A percentile compares a stretch with the other conserved stretches of the same genome.
These are phyloP conservation scores for Cladosporium oxysporum DNA, from an alignment of 2,329 filamentous ascomycete genomes.

Conservation along the genomic window DNA sequence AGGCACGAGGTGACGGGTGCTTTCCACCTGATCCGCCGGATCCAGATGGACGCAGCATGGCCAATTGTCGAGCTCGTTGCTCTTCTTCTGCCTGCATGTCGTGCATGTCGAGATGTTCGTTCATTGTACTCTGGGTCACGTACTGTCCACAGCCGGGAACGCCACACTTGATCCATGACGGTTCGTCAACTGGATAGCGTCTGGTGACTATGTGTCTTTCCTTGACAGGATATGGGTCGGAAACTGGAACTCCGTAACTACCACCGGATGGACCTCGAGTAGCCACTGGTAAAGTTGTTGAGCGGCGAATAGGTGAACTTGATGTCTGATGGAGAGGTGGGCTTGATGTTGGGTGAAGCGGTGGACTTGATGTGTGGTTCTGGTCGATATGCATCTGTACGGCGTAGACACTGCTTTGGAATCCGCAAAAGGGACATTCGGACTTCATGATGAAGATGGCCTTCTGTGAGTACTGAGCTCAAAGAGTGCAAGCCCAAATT, in stretches of 20 bases:
- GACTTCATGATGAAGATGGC: background rate
- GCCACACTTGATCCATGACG: conserved; percentile 9
- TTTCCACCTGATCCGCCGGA: background rate
- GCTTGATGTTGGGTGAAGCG: background rate
- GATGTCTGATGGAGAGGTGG: background rate
- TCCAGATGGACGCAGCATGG: background rate
- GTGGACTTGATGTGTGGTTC: background rate
- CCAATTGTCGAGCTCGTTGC: background rate
- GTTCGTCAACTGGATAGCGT: background rate
- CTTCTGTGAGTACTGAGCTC: background rate
- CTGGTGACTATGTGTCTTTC: conserved; percentile 7
- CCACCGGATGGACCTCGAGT: background rate
- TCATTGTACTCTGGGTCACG: background rate
- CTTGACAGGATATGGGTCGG: background rate
- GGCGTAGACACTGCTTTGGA: background rate
- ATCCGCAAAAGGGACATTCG: conserved; percentile 5
- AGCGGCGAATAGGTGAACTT: background rate
- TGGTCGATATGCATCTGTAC: conserved; percentile 12
- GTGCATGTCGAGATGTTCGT: conserved; percentile 12
- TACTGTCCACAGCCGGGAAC: background rate
- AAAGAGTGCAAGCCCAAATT: background rate
- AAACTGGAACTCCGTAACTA: background rate
- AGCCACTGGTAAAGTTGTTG: background rate
- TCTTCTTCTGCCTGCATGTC: conserved; percentile 5
- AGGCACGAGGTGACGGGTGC: background rate